Base-by-base conservation (phyloP, 331 rosid genomes). In the Malus hybrid region DNA sequence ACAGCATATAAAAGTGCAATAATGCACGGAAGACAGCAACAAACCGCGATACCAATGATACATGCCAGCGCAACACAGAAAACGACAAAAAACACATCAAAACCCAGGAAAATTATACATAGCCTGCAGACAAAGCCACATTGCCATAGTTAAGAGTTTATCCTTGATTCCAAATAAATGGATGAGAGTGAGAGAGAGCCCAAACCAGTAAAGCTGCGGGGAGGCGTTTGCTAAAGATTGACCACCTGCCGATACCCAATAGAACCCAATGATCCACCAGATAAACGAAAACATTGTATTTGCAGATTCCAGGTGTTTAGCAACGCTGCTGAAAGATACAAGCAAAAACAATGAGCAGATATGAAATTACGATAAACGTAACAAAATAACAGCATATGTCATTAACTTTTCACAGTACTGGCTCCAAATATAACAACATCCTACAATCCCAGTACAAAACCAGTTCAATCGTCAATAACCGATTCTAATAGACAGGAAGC, bases 221-320 rank as follows among this genome's bases (percentile, higher is more conserved):
- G 98, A 90, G 71, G 76, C 86, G 15, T 33, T 87, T 33, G 93
- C 91, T 81, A 91, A 85, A 71, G 78, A 11, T 83, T 90, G 96
- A 65, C 95, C 91, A 55, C 96, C 96, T 5, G 96, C 91, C 36
- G 98, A 94, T 80, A 91, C 95, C 98, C 98, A 94, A 86, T 90
- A 94, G 87, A 94, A 94, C 57, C 98, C 98, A 60, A 94, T 86
- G 77, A 94, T 94, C 98, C 98, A 91, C 98, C 98, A 94, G 85
- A 91, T 82, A 77, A 94, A 94, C 67, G 98, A 94, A 85, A 94
- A 94, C 96, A 91, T 87, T 11, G 98, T 91, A 79, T 90, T 93
- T 69, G 98, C 97, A 34, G 97, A 91, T 82, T 94, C 97, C 63
- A 94, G 82, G 86, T 94, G 95, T 85, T 94, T 94, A 20, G 96